These are phyloP conservation scores for Nelumbo lutea DNA, from an alignment of 164 flowering plant genomes.

Conservation along the genomic window DNA sequence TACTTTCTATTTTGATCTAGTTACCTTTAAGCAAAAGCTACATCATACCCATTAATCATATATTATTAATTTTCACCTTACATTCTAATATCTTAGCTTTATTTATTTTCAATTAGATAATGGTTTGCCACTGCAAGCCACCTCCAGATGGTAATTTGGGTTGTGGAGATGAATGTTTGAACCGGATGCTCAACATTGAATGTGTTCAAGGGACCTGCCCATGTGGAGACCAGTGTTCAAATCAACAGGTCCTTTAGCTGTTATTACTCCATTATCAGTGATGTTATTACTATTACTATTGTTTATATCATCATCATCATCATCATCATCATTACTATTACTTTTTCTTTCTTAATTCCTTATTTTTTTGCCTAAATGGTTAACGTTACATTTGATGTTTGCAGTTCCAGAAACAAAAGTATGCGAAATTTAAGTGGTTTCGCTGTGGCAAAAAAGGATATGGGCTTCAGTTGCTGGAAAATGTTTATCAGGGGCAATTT, in stretches of 20 bases:
- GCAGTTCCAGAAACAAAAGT: conserved; percentile 88
- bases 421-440: conserved; percentile 58
- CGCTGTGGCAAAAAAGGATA: conserved; percentile 85
- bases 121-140: conserved; percentile 93
- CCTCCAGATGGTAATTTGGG: conserved; percentile 62
- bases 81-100: conserved; percentile 1
- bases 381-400: conserved; percentile 13
- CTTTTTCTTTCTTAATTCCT: not conserved
- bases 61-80: no score
- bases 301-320: no score
- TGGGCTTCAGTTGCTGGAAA: conserved; percentile 69
- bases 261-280: not conserved
- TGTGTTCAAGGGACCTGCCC: conserved; percentile 93
- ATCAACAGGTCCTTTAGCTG: conserved; percentile 62
- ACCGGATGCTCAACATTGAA: conserved; percentile 95
- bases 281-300: conserved; percentile 5
- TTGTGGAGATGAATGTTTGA: conserved; percentile 86
- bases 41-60: no score
- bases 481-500: conserved; percentile 69
- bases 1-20: no score
- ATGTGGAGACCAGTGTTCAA: conserved; percentile 88
- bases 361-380: not conserved
- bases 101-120: conserved; percentile 49
- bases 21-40: no score
- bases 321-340: not conserved